phyloP scores from a whole-genome alignment of 495 filamentous ascomycete species.

The Aspergillus ostianus region DNA sequence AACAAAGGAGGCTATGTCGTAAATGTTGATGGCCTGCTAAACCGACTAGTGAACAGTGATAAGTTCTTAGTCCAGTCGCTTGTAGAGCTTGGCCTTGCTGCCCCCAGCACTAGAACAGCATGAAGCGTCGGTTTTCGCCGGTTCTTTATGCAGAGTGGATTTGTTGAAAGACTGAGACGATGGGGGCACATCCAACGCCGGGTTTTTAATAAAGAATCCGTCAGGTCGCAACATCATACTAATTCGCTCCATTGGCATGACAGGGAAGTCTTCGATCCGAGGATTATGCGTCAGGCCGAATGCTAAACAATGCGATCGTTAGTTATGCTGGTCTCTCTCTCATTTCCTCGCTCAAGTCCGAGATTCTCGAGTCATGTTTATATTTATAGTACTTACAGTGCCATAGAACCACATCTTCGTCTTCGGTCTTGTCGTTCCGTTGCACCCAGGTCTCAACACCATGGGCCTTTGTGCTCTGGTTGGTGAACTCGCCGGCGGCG shows the following conservation, averaged over 20 bases:
- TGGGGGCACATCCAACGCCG: slow-evolving; percentile 69
- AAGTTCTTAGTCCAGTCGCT: slow-evolving; percentile 28
- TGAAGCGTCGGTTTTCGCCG: slow-evolving; percentile 13
- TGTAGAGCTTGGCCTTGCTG: slow-evolving; percentile 39
- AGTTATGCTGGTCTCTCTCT: slow-evolving; percentile 3
- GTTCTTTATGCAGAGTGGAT: slow-evolving; percentile 35
- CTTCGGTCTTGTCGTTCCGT: slow-evolving; percentile 49
- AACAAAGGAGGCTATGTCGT: not conserved
- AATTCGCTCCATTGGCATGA: slow-evolving; percentile 62
- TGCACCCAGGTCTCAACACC: slow-evolving; percentile 56
- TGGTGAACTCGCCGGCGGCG: slow-evolving; percentile 82
- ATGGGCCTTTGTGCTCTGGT: slow-evolving; percentile 68
- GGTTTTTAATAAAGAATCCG: slow-evolving; percentile 75
- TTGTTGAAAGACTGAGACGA: slow-evolving; percentile 42
- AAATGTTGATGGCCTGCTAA: not conserved
- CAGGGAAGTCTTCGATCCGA: slow-evolving; percentile 60
- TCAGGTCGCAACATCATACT: slow-evolving; percentile 68
- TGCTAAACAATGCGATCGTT: slow-evolving; percentile 27
- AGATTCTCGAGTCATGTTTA: not conserved
- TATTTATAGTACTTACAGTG: slow-evolving; percentile 38
- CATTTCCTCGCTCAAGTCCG: too few relatives aligned
- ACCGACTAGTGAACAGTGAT: not conserved
- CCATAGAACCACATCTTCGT: slow-evolving; percentile 58
- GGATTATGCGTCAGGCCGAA: slow-evolving; percentile 64
- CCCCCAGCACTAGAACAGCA: slow-evolving; percentile 28